Conservation (phyloP, 805 yeast genomes). For the Pichia cabralensis region DNA sequence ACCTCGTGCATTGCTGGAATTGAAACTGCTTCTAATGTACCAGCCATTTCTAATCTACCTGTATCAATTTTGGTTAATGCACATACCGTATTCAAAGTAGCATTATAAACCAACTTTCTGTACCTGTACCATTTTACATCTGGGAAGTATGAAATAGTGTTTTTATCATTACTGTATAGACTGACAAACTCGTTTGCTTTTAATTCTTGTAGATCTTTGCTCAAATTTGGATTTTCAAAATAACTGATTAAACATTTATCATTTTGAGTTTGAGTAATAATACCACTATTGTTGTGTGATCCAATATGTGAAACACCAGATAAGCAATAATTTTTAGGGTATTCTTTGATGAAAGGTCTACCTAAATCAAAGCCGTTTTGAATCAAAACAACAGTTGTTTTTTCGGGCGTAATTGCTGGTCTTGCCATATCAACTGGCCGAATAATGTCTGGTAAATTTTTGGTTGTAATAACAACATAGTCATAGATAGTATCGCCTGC, state of each 20-base stretch:
- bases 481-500: constrained; percentile 35
- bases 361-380: constrained; percentile 64
- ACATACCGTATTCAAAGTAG: constrained; percentile 53
- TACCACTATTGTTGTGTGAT: constrained; percentile 3
- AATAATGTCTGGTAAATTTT: constrained; percentile 50
- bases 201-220: constrained; percentile 22
- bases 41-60: constrained; percentile 40
- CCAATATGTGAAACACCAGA: constrained; percentile 62
- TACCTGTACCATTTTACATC: constrained; percentile 48
- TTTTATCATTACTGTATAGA: constrained; percentile 36
- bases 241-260: constrained; percentile 46
- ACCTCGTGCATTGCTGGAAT: constrained; percentile 65
- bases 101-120: constrained; percentile 61
- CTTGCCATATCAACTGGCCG: constrained; percentile 39
- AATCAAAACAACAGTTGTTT: constrained; percentile 43
- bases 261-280: constrained; percentile 29
- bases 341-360: constrained; percentile 40
- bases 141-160: constrained; percentile 30
- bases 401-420: constrained; percentile 37
- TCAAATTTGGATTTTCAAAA: constrained; percentile 32
- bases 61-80: constrained; percentile 51
- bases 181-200: constrained; percentile 35
- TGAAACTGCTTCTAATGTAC: constrained; percentile 31
- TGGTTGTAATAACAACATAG: constrained; percentile 48
- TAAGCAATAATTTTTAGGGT: constrained; percentile 39